These are phyloP conservation scores for Aspergillus caelatus DNA, from an alignment of 2,329 filamentous ascomycete genomes.

Conservation along the genomic window DNA sequence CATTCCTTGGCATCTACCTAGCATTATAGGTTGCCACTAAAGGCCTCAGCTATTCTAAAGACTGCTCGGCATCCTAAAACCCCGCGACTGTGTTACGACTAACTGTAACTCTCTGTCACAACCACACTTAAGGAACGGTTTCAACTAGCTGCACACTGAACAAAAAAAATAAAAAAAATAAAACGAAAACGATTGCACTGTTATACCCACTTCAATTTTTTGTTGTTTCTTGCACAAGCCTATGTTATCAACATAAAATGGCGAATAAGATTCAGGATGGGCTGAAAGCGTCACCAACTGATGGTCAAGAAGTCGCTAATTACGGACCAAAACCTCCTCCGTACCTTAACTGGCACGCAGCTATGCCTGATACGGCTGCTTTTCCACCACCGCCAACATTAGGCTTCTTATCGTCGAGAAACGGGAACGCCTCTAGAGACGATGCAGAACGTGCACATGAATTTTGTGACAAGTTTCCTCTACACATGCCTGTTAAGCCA, in stretches of 20 bases:
- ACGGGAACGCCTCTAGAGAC: conserved; percentile 58
- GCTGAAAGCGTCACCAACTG: conserved; percentile 19
- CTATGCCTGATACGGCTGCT: conserved; percentile 61
- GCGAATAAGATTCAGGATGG: background rate
- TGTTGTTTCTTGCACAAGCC: background rate
- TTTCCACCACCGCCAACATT: conserved; percentile 63
- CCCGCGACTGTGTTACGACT: background rate
- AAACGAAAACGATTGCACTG: too few relatives aligned
- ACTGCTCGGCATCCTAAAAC: background rate
- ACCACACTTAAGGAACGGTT: background rate
- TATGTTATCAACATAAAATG: conserved; percentile 1
- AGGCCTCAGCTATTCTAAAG: background rate
- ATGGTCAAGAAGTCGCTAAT: conserved; percentile 1
- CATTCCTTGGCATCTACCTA: background rate
- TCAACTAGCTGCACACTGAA: background rate
- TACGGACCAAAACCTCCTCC: conserved; percentile 49
- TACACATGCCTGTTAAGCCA: conserved; percentile 53
- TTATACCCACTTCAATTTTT: background rate
- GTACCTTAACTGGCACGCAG: conserved; percentile 64
- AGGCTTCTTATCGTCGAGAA: conserved; percentile 56
- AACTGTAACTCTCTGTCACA: background rate
- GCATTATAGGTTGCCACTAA: background rate
- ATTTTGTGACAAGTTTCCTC: conserved; percentile 56
- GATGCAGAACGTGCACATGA: conserved; percentile 59
- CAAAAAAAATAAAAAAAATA: background rate